Conservation (phyloP, 495 filamentous ascomycete species). For the Penicillium robsamsonii region DNA sequence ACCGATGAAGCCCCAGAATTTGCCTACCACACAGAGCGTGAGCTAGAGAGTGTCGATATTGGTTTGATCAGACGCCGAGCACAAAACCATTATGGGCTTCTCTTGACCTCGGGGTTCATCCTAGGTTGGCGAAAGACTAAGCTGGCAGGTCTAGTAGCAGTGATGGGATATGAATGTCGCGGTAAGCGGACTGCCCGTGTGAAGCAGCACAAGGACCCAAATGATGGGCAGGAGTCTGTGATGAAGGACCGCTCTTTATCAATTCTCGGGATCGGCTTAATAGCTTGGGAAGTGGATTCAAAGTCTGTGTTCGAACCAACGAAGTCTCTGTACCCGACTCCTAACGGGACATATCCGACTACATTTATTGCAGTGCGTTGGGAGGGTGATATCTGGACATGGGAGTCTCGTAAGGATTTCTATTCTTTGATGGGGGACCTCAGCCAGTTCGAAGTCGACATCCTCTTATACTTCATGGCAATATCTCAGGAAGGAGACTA, state of each 20-base stretch:
- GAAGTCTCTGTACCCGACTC: slow-evolving; percentile 4
- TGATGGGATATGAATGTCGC: background rate
- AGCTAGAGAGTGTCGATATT: slow-evolving; percentile 1
- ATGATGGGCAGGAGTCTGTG: background rate
- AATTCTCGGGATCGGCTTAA: slow-evolving; percentile 4
- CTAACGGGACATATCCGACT: background rate
- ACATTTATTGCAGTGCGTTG: slow-evolving; percentile 2
- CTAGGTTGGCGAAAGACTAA: slow-evolving; percentile 3
- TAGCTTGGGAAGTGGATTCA: slow-evolving; percentile 4
- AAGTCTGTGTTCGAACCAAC: slow-evolving; percentile 5
- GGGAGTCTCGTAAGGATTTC: background rate
- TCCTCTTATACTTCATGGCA: slow-evolving; percentile 1
- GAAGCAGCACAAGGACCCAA: slow-evolving; percentile 1
- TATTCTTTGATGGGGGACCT: background rate
- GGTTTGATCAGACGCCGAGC: background rate
- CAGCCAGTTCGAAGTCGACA: background rate
- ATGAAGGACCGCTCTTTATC: slow-evolving; percentile 2
- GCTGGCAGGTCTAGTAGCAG: background rate
- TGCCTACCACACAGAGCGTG: background rate
- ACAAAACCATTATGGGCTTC: slow-evolving; percentile 1
- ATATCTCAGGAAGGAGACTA: slow-evolving; percentile 2
- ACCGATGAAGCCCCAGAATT: background rate
- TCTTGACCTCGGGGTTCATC: slow-evolving; percentile 1
- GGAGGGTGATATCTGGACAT: slow-evolving; percentile 2
- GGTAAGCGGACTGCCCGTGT: slow-evolving; percentile 1